These are phyloP conservation scores for Quercus lobata DNA, from an alignment of 331 rosid species.

Conservation along the genomic window DNA sequence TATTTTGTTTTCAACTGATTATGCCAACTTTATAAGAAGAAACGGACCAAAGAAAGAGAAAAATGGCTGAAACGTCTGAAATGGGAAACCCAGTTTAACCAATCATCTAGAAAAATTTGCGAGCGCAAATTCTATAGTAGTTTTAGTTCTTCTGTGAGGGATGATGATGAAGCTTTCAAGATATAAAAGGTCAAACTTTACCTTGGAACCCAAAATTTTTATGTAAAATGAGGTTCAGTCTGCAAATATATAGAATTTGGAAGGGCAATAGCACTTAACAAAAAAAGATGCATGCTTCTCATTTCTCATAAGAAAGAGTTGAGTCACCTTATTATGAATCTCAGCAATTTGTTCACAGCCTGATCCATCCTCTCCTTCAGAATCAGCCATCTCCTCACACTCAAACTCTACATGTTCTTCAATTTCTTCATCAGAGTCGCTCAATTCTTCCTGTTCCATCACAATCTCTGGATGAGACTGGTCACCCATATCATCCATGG, in stretches of 20 bases:
- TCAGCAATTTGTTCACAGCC: constrained; percentile 50
- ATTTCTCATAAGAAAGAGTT: background rate
- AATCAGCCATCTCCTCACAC: constrained; percentile 97
- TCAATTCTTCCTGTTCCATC: constrained; percentile 98
- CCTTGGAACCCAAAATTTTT: background rate
- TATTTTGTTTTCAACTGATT: background rate
- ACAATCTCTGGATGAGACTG: constrained; percentile 82
- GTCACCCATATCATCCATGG: constrained; percentile 52
- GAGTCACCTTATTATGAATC: constrained; percentile 51
- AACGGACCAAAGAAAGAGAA: background rate
- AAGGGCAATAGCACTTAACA: background rate
- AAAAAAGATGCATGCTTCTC: constrained; percentile 1
- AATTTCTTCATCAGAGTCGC: constrained; percentile 87
- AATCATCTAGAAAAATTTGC: background rate
- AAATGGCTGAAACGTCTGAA: background rate
- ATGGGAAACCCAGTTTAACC: background rate
- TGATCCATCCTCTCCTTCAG: constrained; percentile 90
- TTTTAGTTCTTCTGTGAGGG: background rate
- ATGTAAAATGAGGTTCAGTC: background rate
- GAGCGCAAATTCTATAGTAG: background rate
- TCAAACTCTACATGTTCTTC: constrained; percentile 98
- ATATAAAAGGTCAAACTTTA: background rate
- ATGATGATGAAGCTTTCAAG: background rate
- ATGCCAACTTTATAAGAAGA: background rate
- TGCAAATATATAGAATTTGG: background rate